Evolutionary conservation across 2,329 filamentous ascomycete genomes (phyloP).

Genomic region (Penicillium thymicola): DNA sequence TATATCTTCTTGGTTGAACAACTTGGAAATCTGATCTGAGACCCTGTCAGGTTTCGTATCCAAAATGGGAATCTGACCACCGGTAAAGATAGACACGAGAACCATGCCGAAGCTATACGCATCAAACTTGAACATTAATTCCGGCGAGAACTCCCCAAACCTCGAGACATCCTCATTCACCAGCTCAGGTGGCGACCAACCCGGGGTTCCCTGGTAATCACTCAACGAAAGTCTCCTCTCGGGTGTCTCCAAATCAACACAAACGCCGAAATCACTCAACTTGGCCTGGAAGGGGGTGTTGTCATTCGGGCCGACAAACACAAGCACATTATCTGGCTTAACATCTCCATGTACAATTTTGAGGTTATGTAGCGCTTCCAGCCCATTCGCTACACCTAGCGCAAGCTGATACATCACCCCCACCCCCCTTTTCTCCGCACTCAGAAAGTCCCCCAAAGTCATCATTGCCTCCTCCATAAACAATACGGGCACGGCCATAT

Average conservation of each 20-base stretch:
- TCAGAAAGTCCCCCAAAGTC: slow-evolving; percentile 25
- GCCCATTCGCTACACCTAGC: slow-evolving; percentile 23
- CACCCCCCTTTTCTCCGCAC: slow-evolving; percentile 9
- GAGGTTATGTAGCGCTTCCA: slow-evolving; percentile 26
- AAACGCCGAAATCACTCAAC: slow-evolving; percentile 31
- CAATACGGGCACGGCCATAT: slow-evolving; percentile 26
- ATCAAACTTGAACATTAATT: slow-evolving; percentile 28
- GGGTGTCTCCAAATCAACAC: slow-evolving; percentile 25
- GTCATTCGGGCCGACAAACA: slow-evolving; percentile 19
- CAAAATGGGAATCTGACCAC: slow-evolving; percentile 14
- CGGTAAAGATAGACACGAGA: slow-evolving; percentile 24
- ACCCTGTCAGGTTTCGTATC: slow-evolving; percentile 10
- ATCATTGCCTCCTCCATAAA: slow-evolving; percentile 29
- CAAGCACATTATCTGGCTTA: slow-evolving; percentile 31
- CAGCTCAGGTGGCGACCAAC: slow-evolving; percentile 25
- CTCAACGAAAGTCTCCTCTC: slow-evolving; percentile 17
- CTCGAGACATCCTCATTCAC: slow-evolving; percentile 6
- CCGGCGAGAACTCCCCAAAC: slow-evolving; percentile 17
- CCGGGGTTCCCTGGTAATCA: slow-evolving; percentile 27
- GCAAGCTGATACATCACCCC: slow-evolving; percentile 25
- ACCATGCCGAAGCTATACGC: slow-evolving; percentile 28
- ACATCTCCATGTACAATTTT: slow-evolving; percentile 29
- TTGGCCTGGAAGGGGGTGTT: slow-evolving; percentile 27
- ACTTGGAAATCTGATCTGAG: slow-evolving; percentile 8
- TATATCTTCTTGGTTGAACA: slow-evolving; percentile 20